Conservation (phyloP, 768 basidiomycete genomes). For the Epithele typhae region DNA sequence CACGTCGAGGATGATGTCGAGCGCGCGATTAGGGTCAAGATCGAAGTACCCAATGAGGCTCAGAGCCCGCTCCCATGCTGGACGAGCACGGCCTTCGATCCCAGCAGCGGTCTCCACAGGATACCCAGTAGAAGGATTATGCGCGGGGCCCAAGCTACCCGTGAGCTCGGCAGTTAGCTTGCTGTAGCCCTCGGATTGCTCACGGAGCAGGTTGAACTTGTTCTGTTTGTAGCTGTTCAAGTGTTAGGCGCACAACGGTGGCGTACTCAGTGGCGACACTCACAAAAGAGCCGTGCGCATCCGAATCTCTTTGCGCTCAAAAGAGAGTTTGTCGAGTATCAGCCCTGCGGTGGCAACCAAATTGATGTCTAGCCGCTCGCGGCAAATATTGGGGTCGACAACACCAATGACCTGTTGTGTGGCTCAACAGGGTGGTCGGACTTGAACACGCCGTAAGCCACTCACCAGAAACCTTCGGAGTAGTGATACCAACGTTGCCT, state of each 20-base stretch:
- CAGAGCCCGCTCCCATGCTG: constrained; percentile 80
- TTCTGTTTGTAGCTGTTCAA: constrained; percentile 87
- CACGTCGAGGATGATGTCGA: constrained; percentile 92
- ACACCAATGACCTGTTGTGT: constrained; percentile 48
- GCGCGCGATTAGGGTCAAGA: constrained; percentile 88
- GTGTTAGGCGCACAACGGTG: neutral
- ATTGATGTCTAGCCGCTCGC: constrained; percentile 69
- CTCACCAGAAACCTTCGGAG: constrained; percentile 62
- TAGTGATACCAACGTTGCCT: constrained; percentile 50
- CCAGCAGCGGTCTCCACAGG: constrained; percentile 54
- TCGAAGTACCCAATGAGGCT: constrained; percentile 95
- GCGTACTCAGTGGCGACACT: constrained; percentile 27
- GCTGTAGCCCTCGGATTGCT: constrained; percentile 97
- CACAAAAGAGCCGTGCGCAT: constrained; percentile 80
- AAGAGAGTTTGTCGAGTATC: constrained; percentile 57
- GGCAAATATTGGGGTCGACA: constrained; percentile 55
- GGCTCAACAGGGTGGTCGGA: neutral
- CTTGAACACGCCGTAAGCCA: constrained; percentile 7
- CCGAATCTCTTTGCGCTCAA: constrained; percentile 79
- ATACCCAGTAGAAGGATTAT: constrained; percentile 61
- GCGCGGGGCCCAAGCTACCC: constrained; percentile 69
- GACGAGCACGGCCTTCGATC: constrained; percentile 60
- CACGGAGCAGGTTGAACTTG: constrained; percentile 95
- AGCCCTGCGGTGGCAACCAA: constrained; percentile 62
- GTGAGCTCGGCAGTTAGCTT: constrained; percentile 85